Conservation (phyloP, 2,329 filamentous ascomycete genomes). For the Colletotrichum orbiculare region DNA sequence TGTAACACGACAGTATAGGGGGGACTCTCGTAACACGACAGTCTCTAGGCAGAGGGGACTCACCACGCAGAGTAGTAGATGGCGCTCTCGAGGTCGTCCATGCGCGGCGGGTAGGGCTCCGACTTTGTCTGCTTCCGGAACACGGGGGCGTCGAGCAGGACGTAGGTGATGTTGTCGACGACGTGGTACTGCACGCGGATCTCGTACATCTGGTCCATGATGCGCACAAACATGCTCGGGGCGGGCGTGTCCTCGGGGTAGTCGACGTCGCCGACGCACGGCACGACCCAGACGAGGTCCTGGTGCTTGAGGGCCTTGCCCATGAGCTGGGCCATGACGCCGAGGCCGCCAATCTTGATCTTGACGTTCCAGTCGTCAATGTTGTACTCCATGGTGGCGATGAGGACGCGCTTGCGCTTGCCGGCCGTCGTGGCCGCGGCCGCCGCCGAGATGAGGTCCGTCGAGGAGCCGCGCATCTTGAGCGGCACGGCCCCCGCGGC, state of each 20-base stretch:
- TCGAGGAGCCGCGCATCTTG: constrained; percentile 36
- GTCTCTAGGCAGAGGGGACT: neutral
- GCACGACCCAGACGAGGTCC: constrained; percentile 73
- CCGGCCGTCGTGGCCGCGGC: constrained; percentile 38
- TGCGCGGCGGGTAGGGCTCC: constrained; percentile 73
- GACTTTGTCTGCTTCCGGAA: constrained; percentile 72
- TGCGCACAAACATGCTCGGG: constrained; percentile 70
- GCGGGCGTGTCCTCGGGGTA: constrained; percentile 69
- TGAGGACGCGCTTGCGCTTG: constrained; percentile 67
- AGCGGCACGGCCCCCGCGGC: constrained; percentile 43
- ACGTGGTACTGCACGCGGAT: constrained; percentile 73
- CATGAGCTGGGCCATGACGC: constrained; percentile 78
- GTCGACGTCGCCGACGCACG: constrained; percentile 71
- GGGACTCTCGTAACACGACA: no score
- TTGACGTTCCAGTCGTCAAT: constrained; percentile 78
- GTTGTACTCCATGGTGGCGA: constrained; percentile 79
- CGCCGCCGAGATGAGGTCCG: constrained; percentile 38
- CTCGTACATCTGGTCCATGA: constrained; percentile 69
- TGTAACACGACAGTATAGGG: no score
- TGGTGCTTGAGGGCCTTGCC: constrained; percentile 73
- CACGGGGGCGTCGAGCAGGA: constrained; percentile 73
- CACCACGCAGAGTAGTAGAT: constrained; percentile 76
- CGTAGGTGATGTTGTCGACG: constrained; percentile 74
- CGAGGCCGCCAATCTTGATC: constrained; percentile 77
- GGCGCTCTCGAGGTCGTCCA: constrained; percentile 76